Conservation (phyloP, 805 yeast species). For the Tetrapisispora arboricola region DNA sequence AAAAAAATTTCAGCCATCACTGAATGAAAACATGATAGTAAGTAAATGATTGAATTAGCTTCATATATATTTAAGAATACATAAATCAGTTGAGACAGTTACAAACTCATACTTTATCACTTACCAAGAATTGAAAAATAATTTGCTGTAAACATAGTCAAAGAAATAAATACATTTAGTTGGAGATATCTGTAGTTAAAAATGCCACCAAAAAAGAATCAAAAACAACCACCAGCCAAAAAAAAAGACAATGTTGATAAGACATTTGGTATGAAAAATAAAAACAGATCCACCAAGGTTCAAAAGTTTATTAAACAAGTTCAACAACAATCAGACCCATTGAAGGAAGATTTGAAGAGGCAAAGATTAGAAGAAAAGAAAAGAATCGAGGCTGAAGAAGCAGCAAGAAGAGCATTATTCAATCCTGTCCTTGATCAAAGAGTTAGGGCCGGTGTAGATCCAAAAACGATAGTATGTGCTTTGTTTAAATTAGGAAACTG, state of each 20-base stretch:
- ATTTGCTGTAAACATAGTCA: background rate
- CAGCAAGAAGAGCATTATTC: slow-evolving; percentile 73
- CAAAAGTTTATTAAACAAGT: slow-evolving; percentile 64
- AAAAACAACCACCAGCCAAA: slow-evolving; percentile 39
- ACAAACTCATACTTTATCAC: no score
- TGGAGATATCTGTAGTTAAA: slow-evolving; percentile 7
- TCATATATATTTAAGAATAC: no score
- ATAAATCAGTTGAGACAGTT: no score
- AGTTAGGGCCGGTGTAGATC: slow-evolving; percentile 95
- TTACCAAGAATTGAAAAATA: no score
- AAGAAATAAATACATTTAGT: background rate
- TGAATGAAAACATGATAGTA: no score
- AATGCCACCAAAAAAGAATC: slow-evolving; percentile 63
- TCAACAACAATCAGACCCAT: slow-evolving; percentile 49
- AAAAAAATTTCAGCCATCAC: background rate
- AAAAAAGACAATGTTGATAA: slow-evolving; percentile 73
- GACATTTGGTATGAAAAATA: slow-evolving; percentile 92
- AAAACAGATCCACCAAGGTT: slow-evolving; percentile 87
- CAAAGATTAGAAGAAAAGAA: slow-evolving; percentile 69
- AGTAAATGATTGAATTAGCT: no score
- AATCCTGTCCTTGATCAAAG: slow-evolving; percentile 65
- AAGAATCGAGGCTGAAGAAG: slow-evolving; percentile 82
- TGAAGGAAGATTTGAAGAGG: slow-evolving; percentile 67
- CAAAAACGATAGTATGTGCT: slow-evolving; percentile 85
- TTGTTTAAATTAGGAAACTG: slow-evolving; percentile 81